These are phyloP conservation scores for Cryoendolithus antarcticus DNA, from an alignment of 2,329 filamentous ascomycete species.

Conservation along the genomic window DNA sequence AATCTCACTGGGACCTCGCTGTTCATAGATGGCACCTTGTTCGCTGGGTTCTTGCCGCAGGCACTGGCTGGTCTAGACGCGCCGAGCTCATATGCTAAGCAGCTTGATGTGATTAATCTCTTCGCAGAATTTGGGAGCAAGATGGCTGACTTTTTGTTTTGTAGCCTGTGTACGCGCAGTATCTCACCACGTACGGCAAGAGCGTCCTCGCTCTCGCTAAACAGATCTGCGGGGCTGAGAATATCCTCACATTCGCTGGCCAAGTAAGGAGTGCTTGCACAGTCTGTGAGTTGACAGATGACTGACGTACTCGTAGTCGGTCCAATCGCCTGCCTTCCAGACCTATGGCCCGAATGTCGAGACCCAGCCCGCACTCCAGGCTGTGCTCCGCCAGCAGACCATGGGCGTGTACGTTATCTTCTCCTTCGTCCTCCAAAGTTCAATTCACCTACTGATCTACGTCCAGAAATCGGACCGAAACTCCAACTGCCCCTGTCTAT, in stretches of 20 bases:
- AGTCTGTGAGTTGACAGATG: no score
- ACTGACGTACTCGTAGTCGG: no score
- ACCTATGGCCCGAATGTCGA: constrained; percentile 11
- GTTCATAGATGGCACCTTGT: constrained; percentile 15
- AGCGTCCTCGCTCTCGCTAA: constrained; percentile 9
- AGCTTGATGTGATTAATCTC: constrained; percentile 3
- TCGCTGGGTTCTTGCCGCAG: constrained; percentile 18
- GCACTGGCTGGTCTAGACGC: constrained; percentile 13
- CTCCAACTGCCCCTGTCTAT: constrained; percentile 17
- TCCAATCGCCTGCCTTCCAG: constrained; percentile 2
- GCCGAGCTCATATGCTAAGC: constrained; percentile 14
- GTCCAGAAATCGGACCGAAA: constrained; percentile 10
- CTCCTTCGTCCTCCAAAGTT: no score
- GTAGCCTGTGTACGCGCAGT: constrained; percentile 8
- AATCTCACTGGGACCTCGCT: constrained; percentile 22
- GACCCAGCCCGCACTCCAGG: constrained; percentile 12
- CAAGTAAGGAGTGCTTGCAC: no score
- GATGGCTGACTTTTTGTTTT: no score
- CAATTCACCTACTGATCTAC: no score
- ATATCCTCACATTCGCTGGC: constrained; percentile 15
- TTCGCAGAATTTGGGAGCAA: no score
- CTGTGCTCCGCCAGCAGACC: constrained; percentile 9
- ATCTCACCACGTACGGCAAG: constrained; percentile 13
- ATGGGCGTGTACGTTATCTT: constrained; percentile 16
- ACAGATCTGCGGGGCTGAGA: constrained; percentile 11